Percentiles rank a stretch among this genome's conserved stretches.
Evolutionary conservation across 108 stramenopile species (phyloP).

Genomic region (Pseudonitzschia pungens): DNA sequence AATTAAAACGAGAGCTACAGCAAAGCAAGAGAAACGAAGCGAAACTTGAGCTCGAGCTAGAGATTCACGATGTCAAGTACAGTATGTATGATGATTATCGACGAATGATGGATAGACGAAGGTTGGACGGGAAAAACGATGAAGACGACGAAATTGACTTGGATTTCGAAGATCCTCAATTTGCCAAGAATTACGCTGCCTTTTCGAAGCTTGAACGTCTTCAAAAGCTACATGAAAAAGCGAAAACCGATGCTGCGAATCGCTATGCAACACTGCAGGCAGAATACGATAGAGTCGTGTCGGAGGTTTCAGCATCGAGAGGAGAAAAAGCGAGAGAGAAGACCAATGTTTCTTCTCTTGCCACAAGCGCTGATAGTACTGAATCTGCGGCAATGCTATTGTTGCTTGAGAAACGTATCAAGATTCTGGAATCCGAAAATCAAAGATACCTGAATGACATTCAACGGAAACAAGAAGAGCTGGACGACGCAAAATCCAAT

Average conservation of each 20-base stretch:
- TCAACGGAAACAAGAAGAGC: conserved; percentile 5
- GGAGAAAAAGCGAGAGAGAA: neutral
- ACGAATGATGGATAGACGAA: conserved; percentile 17
- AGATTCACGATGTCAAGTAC: conserved; percentile 28
- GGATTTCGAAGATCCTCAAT: neutral
- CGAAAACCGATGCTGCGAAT: conserved; percentile 4
- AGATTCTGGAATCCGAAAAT: conserved; percentile 30
- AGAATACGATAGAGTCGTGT: conserved; percentile 7
- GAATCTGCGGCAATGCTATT: neutral
- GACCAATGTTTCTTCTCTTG: neutral
- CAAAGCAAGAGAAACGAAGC: conserved; percentile 12
- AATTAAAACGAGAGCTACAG: conserved; percentile 13
- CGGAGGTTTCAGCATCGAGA: neutral
- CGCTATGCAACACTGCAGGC: neutral
- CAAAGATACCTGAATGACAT: neutral
- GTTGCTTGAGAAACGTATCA: conserved; percentile 19
- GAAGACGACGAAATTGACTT: conserved; percentile 2
- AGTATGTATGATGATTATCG: conserved; percentile 18
- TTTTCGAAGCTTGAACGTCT: conserved; percentile 23
- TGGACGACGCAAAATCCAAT: neutral
- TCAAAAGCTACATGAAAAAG: conserved; percentile 10
- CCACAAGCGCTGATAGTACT: neutral
- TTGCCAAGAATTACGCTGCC: neutral
- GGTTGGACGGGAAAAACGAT: conserved; percentile 1
- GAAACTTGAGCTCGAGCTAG: conserved; percentile 33